phyloP scores from a whole-genome alignment of 805 yeast species.

The Pichia paraexigua region DNA sequence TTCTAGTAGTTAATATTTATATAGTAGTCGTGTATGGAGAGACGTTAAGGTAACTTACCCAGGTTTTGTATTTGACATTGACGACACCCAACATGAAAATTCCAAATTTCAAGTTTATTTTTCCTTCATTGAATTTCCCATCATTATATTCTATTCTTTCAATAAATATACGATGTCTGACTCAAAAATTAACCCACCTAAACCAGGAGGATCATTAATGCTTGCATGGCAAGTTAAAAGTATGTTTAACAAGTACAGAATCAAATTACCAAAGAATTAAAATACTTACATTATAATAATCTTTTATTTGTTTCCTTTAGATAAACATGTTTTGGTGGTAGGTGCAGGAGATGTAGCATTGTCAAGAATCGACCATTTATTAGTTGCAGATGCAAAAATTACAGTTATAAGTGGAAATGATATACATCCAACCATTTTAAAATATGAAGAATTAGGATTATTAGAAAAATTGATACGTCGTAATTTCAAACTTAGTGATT shows the following conservation, averaged over 20 bases:
- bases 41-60: no score
- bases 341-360: slow-evolving; percentile 79
- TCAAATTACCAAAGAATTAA: not conserved
- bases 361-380: slow-evolving; percentile 56
- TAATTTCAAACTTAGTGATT: slow-evolving; percentile 39
- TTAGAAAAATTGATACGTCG: slow-evolving; percentile 36
- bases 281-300: not conserved
- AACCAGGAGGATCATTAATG: slow-evolving; percentile 47
- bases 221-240: slow-evolving; percentile 69
- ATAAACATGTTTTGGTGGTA: slow-evolving; percentile 57
- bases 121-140: no score
- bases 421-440: slow-evolving; percentile 29
- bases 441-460: slow-evolving; percentile 33
- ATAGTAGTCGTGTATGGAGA: not conserved
- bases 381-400: slow-evolving; percentile 62
- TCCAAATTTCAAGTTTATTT: no score
- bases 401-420: slow-evolving; percentile 48
- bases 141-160: no score
- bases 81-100: not conserved
- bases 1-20: not conserved
- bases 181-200: slow-evolving; percentile 11
- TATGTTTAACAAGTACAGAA: slow-evolving; percentile 17
- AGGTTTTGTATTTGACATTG: not conserved
- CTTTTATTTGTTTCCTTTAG: slow-evolving; percentile 13
- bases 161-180: not conserved